Conservation (phyloP, 768 basidiomycete species). For the Tephrocybe sp. region DNA sequence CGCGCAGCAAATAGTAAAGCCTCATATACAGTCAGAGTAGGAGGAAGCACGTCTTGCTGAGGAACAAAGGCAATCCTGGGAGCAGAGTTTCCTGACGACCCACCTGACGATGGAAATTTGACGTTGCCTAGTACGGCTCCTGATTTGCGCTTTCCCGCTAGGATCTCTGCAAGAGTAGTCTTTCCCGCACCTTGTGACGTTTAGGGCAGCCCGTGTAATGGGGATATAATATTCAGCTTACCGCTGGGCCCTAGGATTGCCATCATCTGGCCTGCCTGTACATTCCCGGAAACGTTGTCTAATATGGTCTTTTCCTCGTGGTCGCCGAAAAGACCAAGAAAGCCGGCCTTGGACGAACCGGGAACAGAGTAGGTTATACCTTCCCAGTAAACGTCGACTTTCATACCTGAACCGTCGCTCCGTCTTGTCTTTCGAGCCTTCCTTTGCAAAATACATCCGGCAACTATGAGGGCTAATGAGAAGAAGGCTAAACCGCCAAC, state of each 20-base stretch:
- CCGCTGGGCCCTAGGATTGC: conserved; percentile 93
- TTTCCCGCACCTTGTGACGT: conserved; percentile 70
- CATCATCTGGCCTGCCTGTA: conserved; percentile 84
- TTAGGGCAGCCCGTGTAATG: background rate
- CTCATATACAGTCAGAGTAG: conserved; percentile 79
- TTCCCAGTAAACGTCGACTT: conserved; percentile 67
- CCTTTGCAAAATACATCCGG: conserved; percentile 63
- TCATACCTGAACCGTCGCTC: conserved; percentile 43
- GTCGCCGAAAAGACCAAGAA: conserved; percentile 14
- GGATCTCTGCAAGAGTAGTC: conserved; percentile 87
- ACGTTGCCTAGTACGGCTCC: conserved; percentile 70
- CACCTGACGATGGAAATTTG: conserved; percentile 42
- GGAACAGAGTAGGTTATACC: conserved; percentile 67
- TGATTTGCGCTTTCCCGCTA: conserved; percentile 80
- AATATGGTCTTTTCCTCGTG: conserved; percentile 65
- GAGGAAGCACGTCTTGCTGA: conserved; percentile 81
- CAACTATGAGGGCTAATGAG: conserved; percentile 56
- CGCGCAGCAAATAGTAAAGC: conserved; percentile 84
- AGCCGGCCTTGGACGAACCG: conserved; percentile 14
- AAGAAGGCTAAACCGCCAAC: conserved; percentile 66
- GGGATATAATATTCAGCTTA: conserved; percentile 22
- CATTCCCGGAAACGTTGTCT: conserved; percentile 64
- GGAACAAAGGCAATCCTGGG: conserved; percentile 84
- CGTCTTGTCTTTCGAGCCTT: conserved; percentile 51
- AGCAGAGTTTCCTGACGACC: conserved; percentile 17